A percentile compares a stretch with the other conserved stretches of the same genome.
Conservation (phyloP, 1,284 basidiomycete species). For the Puccinia horiana region DNA sequence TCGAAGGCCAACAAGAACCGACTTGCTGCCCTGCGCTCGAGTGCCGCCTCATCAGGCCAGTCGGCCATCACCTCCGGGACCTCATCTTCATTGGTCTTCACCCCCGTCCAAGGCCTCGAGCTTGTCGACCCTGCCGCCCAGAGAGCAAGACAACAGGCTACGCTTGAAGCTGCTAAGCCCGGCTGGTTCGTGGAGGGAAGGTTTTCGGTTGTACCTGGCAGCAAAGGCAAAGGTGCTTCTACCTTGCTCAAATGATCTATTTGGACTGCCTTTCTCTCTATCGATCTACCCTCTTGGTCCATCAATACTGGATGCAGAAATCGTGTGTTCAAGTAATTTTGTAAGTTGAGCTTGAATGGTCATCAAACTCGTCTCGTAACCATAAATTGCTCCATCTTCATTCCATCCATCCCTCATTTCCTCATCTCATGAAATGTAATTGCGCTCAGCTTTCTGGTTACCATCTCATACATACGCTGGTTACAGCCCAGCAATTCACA, state of each 20-base stretch:
- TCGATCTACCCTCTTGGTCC: not conserved
- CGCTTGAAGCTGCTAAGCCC: conserved; percentile 85
- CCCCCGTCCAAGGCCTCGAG: conserved; percentile 65
- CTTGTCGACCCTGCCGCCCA: conserved; percentile 76
- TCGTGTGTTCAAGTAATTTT: not conserved
- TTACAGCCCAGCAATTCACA: not conserved
- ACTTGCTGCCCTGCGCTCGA: conserved; percentile 62
- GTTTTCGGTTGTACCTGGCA: conserved; percentile 63
- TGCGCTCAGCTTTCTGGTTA: not conserved
- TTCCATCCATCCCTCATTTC: not conserved
- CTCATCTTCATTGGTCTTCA: conserved; percentile 48
- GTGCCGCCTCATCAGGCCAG: conserved; percentile 60
- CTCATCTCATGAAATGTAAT: not conserved
- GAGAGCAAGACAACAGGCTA: conserved; percentile 61
- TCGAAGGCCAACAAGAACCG: conserved; percentile 93
- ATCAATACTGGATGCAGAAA: not conserved
- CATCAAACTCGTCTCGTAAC: not conserved
- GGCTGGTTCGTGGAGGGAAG: conserved; percentile 84
- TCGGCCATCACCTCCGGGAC: conserved; percentile 40
- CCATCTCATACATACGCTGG: not conserved
- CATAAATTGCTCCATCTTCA: not conserved
- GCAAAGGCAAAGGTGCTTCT: conserved; percentile 28
- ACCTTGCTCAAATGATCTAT: conserved; percentile 7
- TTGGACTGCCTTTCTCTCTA: not conserved
- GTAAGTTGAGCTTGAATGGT: not conserved